Percentiles rank a stretch among this genome's conserved stretches.
Evolutionary conservation across 1,284 basidiomycete species (phyloP).

Genomic region (Pseudozyma flocculosa): DNA sequence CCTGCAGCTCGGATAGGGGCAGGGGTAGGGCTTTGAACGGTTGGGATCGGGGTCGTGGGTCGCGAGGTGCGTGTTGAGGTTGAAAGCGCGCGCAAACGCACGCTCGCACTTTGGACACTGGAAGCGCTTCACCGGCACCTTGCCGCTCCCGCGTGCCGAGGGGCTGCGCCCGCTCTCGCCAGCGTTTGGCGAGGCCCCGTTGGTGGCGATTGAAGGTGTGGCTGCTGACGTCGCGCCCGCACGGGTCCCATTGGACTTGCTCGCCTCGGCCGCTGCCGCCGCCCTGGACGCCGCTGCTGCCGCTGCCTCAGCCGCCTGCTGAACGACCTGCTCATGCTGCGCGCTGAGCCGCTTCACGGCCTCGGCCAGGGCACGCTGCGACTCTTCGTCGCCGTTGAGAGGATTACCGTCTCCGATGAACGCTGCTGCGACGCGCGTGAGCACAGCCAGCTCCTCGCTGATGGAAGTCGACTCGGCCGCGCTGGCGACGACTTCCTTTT

Average conservation of each 20-base stretch:
- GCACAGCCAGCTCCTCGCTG: constrained; percentile 32
- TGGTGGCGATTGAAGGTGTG: constrained; percentile 4
- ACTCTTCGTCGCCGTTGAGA: constrained; percentile 28
- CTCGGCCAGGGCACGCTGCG: constrained; percentile 36
- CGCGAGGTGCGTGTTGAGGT: constrained; percentile 83
- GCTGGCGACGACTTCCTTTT: background rate
- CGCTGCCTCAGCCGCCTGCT: constrained; percentile 34
- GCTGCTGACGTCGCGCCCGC: background rate
- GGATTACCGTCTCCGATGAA: constrained; percentile 35
- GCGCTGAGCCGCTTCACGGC: constrained; percentile 37
- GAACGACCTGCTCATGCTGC: constrained; percentile 22
- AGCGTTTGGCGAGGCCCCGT: constrained; percentile 6
- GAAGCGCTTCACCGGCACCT: constrained; percentile 39
- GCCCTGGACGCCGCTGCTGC: constrained; percentile 20
- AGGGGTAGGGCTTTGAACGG: constrained; percentile 77
- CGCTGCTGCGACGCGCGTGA: constrained; percentile 35
- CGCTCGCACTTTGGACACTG: constrained; percentile 52
- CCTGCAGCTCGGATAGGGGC: constrained; percentile 72
- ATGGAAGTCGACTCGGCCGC: background rate
- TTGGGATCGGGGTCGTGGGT: constrained; percentile 76
- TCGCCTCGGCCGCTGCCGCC: constrained; percentile 17
- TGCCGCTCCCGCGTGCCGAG: background rate
- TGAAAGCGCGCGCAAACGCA: constrained; percentile 87
- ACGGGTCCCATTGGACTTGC: too few relatives aligned
- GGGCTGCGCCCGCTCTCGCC: constrained; percentile 1